Evolutionary conservation across 306 rosid species (phyloP).

Genomic region (Heteromeles arbutifolia): DNA sequence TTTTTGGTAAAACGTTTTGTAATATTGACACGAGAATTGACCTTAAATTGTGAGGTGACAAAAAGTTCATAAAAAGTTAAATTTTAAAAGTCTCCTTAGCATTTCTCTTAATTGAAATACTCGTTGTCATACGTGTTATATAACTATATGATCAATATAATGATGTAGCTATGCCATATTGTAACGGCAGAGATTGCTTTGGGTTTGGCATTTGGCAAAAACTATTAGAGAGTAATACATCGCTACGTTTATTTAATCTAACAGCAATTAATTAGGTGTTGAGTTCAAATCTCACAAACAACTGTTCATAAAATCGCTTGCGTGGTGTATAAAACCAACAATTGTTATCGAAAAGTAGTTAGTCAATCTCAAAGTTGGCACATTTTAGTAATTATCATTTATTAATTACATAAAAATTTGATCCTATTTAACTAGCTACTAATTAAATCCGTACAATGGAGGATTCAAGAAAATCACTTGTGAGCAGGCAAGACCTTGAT

Average conservation of each 20-base stretch:
- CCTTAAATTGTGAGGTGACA: fast-evolving
- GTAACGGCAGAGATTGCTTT: not conserved
- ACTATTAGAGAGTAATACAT: not conserved
- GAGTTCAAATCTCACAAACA: not conserved
- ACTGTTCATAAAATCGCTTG: no score
- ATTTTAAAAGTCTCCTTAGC: no score
- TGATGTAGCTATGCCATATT: not conserved
- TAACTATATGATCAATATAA: no score
- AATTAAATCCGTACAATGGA: not conserved
- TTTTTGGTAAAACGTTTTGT: no score
- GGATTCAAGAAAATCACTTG: not conserved
- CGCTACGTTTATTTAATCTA: no score
- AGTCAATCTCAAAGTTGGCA: not conserved
- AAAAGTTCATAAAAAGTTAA: fast-evolving
- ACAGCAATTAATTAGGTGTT: not conserved
- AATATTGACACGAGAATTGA: no score
- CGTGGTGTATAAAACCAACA: not conserved
- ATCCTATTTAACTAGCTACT: not conserved
- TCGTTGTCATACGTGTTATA: no score
- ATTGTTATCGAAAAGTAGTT: not conserved
- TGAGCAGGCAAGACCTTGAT: not conserved
- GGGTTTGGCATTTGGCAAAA: not conserved
- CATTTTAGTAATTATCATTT: not conserved
- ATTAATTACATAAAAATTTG: not conserved
- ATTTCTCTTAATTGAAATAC: no score